Evolutionary conservation across 1,284 basidiomycete genomes (phyloP).

Genomic region (Phenoliferia sp.): DNA sequence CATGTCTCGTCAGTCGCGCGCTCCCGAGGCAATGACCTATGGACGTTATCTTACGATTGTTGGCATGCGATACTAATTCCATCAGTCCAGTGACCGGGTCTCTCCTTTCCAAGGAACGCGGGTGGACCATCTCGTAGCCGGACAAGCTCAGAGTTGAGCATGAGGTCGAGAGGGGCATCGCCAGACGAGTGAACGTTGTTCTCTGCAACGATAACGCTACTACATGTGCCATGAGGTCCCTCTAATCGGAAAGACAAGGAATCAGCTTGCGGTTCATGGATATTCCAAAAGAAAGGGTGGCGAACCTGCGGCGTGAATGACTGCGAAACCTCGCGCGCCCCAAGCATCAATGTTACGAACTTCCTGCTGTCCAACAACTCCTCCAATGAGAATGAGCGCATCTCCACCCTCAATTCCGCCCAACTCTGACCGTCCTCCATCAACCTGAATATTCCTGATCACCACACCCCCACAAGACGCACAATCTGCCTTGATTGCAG

Average conservation of each 20-base stretch:
- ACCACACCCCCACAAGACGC: slow-evolving; percentile 5
- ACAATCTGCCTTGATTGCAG: slow-evolving; percentile 26
- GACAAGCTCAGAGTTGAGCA: slow-evolving; percentile 25
- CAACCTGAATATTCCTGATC: slow-evolving; percentile 19
- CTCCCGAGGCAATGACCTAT: not conserved
- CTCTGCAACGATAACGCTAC: slow-evolving; percentile 16
- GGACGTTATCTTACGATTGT: slow-evolving; percentile 14
- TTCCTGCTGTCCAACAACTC: slow-evolving; percentile 16
- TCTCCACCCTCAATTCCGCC: slow-evolving; percentile 23
- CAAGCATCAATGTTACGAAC: slow-evolving; percentile 22
- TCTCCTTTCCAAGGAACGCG: slow-evolving; percentile 15
- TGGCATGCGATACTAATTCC: slow-evolving; percentile 72
- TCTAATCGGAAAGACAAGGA: not conserved
- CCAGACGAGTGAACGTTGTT: slow-evolving; percentile 25
- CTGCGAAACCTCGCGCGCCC: slow-evolving; percentile 20
- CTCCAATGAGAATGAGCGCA: slow-evolving; percentile 25
- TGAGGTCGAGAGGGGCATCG: slow-evolving; percentile 26
- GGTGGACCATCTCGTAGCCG: slow-evolving; percentile 22
- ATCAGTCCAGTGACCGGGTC: slow-evolving; percentile 60
- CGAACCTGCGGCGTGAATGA: slow-evolving; percentile 25
- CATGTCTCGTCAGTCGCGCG: not conserved
- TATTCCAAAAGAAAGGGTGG: not conserved
- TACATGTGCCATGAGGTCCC: slow-evolving; percentile 17
- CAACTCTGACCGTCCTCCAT: slow-evolving; percentile 23
- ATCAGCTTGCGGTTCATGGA: not conserved